phyloP scores from a whole-genome alignment of 345 rosid species.

The Xanthoceras sorbifolium region DNA sequence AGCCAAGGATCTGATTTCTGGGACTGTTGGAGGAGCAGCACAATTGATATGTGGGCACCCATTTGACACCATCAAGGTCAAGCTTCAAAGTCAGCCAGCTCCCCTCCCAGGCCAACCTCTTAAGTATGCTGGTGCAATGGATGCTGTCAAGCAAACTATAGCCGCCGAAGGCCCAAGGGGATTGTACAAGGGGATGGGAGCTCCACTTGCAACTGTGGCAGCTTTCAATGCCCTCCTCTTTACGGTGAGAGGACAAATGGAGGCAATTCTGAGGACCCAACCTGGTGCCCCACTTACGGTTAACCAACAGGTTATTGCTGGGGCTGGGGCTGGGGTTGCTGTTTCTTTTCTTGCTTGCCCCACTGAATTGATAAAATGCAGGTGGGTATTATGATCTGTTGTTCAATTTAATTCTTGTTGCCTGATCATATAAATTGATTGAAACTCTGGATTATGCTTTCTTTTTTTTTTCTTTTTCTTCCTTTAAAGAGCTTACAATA shows the following conservation, averaged over 20 bases:
- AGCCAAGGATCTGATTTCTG: constrained; percentile 82
- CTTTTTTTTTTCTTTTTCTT: background rate
- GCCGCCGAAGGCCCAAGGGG: constrained; percentile 95
- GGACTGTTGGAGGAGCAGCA: constrained; percentile 96
- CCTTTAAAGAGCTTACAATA: background rate
- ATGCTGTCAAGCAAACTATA: constrained; percentile 83
- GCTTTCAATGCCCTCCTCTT: constrained; percentile 95
- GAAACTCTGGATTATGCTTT: background rate
- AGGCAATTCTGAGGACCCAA: constrained; percentile 75
- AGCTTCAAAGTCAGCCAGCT: constrained; percentile 96
- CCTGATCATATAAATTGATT: background rate
- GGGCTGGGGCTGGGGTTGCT: constrained; percentile 94
- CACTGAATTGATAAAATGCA: constrained; percentile 96
- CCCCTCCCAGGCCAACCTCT: constrained; percentile 81
- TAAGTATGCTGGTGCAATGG: constrained; percentile 76
- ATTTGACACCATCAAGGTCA: constrained; percentile 97
- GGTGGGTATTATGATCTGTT: constrained; percentile 40
- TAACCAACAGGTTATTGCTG: constrained; percentile 76
- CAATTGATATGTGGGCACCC: constrained; percentile 91
- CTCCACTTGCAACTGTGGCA: constrained; percentile 97
- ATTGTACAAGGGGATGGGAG: constrained; percentile 98
- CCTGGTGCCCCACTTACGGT: constrained; percentile 79
- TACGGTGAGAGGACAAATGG: constrained; percentile 94
- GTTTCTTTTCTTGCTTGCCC: constrained; percentile 99
- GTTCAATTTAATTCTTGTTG: background rate